Evolutionary conservation across 208 protist species (phyloP).

Genomic region (Leptomonas pyrrhocoris): DNA sequence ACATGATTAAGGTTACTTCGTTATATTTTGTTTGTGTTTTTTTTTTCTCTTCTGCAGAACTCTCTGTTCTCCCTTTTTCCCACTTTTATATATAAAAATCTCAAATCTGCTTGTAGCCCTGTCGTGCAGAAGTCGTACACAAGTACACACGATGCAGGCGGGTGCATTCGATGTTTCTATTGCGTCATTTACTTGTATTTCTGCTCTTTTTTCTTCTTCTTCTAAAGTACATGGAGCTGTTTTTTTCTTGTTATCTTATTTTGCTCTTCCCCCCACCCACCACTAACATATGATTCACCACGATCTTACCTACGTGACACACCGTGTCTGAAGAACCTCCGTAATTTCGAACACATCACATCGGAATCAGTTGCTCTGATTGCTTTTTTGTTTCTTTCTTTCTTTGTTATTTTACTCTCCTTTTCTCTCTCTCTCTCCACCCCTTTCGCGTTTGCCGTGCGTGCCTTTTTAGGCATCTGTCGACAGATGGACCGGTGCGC

Average conservation of each 20-base stretch:
- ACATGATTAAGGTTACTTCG: not conserved
- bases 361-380: not conserved
- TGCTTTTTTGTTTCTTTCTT: not conserved
- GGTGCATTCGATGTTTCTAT: no score
- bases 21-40: slow-evolving; percentile 5
- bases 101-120: no score
- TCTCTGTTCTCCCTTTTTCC: not conserved
- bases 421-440: not conserved
- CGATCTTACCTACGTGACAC: no score
- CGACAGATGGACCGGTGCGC: not conserved
- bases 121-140: no score
- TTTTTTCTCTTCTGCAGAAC: not conserved
- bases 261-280: no score
- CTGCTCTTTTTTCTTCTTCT: not conserved
- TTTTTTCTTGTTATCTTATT: not conserved
- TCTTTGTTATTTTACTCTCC: not conserved
- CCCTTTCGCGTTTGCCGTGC: not conserved
- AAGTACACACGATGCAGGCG: no score
- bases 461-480: not conserved
- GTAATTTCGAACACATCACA: no score
- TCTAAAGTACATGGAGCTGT: not conserved
- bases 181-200: not conserved
- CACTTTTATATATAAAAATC: not conserved
- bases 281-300: no score
- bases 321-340: no score